Percentiles rank a stretch among this genome's conserved stretches.
phyloP scores from a whole-genome alignment of 1,284 basidiomycete genomes.

The Puccinia brachypodii region DNA sequence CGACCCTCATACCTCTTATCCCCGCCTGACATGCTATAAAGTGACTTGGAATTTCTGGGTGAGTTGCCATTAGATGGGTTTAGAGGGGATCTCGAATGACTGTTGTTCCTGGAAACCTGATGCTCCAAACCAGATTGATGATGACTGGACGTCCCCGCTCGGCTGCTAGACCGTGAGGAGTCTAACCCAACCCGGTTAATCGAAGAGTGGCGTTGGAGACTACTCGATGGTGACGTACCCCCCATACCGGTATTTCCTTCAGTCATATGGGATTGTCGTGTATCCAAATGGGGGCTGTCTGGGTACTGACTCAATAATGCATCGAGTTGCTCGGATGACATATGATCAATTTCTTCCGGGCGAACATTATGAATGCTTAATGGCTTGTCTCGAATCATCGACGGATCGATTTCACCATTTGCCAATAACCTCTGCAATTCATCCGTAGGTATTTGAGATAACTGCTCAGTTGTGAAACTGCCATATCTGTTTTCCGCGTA shows the following conservation, averaged over 20 bases:
- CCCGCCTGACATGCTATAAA: constrained; percentile 29
- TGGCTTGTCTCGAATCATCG: not conserved
- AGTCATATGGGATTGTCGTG: not conserved
- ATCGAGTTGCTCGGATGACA: not conserved
- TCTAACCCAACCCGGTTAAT: not conserved
- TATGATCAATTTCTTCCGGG: constrained; percentile 21
- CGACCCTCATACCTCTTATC: not conserved
- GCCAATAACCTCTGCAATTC: not conserved
- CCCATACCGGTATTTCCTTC: not conserved
- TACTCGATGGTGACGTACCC: constrained; percentile 1
- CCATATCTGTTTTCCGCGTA: not conserved
- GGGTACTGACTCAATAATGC: not conserved
- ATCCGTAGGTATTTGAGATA: not conserved
- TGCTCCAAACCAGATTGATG: constrained; percentile 16
- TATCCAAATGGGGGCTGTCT: not conserved
- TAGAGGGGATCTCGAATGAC: not conserved
- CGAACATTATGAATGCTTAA: not conserved
- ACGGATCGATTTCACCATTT: not conserved
- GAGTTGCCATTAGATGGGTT: not conserved
- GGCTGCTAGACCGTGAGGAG: constrained; percentile 1
- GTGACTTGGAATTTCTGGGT: constrained; percentile 15
- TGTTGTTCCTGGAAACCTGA: constrained; percentile 9
- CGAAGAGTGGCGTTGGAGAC: not conserved
- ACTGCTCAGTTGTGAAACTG: not conserved
- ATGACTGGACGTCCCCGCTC: constrained; percentile 9